Evolutionary conservation across 257 asterid species (phyloP).

Genomic region (Craterostigma plantagineum): DNA sequence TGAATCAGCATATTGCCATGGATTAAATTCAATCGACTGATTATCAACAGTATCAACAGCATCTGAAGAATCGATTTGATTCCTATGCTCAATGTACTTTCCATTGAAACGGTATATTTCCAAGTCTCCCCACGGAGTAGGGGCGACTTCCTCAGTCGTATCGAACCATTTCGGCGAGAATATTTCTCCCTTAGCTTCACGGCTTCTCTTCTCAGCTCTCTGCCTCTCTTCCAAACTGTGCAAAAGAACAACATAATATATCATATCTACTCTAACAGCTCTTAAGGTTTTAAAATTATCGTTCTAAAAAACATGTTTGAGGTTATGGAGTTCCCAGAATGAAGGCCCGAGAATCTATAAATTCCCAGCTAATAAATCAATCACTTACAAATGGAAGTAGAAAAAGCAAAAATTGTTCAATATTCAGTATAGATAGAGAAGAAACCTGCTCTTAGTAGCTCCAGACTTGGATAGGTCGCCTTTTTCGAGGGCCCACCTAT

Average conservation of each 20-base stretch:
- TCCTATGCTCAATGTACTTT: constrained; percentile 52
- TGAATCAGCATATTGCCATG: constrained; percentile 67
- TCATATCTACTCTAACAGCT: too few species aligned
- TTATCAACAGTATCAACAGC: constrained; percentile 18
- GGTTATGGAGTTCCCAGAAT: not conserved
- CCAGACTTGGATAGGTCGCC: constrained; percentile 92
- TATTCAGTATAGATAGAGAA: not conserved
- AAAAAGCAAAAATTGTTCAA: not conserved
- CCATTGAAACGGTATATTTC: constrained; percentile 62
- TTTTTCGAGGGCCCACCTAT: constrained; percentile 89
- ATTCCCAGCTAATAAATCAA: not conserved
- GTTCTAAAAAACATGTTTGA: not conserved
- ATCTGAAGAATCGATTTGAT: constrained; percentile 34
- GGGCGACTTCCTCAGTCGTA: constrained; percentile 39
- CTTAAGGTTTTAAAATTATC: too few species aligned
- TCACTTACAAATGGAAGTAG: not conserved
- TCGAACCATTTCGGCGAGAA: constrained; percentile 85
- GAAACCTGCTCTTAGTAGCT: constrained; percentile 78
- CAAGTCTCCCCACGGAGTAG: constrained; percentile 96
- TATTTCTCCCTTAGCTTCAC: constrained; percentile 63
- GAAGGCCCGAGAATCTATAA: too few species aligned
- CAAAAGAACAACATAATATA: too few species aligned
- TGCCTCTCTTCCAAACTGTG: constrained; percentile 88
- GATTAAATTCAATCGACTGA: constrained; percentile 52
- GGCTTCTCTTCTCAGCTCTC: constrained; percentile 73